Percentiles rank a stretch among this genome's conserved stretches.
These are phyloP conservation scores for sorghum (Sorghum bicolor) DNA, from an alignment of 176 grass and related monocot species.

Conservation along the genomic window DNA sequence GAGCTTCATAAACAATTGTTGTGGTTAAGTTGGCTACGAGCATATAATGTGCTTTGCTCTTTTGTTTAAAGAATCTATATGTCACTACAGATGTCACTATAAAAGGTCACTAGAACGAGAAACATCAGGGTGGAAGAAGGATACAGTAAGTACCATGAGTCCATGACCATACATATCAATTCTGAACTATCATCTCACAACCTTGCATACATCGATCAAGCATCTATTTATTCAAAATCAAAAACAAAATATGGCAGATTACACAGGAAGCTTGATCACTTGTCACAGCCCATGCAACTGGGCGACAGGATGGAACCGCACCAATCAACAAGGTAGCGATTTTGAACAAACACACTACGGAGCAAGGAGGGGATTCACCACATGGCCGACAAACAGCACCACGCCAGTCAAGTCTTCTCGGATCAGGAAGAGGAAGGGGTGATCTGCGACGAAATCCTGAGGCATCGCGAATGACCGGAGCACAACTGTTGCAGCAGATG, in stretches of 20 bases:
- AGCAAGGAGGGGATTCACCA: conserved; percentile 43
- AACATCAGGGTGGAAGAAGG: neutral
- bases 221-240: conserved; percentile 12
- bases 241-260: conserved; percentile 23
- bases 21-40: neutral
- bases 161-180: neutral
- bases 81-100: neutral
- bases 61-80: neutral
- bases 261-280: conserved; percentile 18
- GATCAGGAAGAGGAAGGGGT: conserved; percentile 57
- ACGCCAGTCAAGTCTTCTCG: conserved; percentile 54
- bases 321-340: neutral
- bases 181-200: neutral
- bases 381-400: conserved; percentile 48
- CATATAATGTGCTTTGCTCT: neutral
- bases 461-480: neutral
- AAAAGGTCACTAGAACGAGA: neutral
- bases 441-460: conserved; percentile 50
- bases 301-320: neutral
- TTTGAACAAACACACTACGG: conserved; percentile 18
- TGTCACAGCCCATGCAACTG: neutral
- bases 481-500: conserved; percentile 31
- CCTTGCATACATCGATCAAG: neutral
- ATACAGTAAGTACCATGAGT: neutral
- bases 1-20: no score